phyloP scores from a whole-genome alignment of 2,329 filamentous ascomycete species.

The Claviceps citrina region DNA sequence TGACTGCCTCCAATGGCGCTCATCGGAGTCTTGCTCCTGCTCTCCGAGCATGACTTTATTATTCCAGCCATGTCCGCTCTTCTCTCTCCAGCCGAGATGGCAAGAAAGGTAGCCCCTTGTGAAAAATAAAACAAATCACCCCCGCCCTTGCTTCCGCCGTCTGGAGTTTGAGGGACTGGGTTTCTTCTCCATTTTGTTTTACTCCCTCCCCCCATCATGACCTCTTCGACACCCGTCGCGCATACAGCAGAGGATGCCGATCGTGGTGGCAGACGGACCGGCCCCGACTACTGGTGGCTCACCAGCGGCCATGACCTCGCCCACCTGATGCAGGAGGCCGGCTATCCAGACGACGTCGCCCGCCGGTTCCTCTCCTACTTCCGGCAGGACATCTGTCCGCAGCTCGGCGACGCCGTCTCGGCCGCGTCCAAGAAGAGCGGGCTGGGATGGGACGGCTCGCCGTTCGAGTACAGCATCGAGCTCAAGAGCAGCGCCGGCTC shows the following conservation, averaged over 20 bases:
- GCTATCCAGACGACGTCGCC: background rate
- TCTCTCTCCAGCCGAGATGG: no score
- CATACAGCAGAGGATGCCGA: background rate
- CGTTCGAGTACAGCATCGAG: background rate
- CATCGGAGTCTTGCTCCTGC: no score
- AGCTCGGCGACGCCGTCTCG: background rate
- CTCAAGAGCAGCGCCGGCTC: background rate
- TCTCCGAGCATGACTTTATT: no score
- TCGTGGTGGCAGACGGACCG: background rate
- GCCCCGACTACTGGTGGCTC: background rate
- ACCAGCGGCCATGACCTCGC: background rate
- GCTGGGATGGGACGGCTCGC: background rate
- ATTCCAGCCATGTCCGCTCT: no score
- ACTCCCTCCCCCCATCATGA: background rate
- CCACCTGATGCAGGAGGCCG: background rate
- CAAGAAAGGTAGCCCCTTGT: no score
- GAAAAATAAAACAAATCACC: no score
- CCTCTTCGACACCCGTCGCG: background rate
- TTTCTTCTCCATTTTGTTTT: no score
- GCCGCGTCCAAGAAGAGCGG: background rate
- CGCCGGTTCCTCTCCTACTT: background rate
- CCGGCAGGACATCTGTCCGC: background rate
- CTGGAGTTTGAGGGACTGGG: no score
- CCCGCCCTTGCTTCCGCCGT: no score
- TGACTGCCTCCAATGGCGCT: no score